Evolutionary conservation across 139 green algal genomes (phyloP).

Genomic region (Chlorella sorokiniana): DNA sequence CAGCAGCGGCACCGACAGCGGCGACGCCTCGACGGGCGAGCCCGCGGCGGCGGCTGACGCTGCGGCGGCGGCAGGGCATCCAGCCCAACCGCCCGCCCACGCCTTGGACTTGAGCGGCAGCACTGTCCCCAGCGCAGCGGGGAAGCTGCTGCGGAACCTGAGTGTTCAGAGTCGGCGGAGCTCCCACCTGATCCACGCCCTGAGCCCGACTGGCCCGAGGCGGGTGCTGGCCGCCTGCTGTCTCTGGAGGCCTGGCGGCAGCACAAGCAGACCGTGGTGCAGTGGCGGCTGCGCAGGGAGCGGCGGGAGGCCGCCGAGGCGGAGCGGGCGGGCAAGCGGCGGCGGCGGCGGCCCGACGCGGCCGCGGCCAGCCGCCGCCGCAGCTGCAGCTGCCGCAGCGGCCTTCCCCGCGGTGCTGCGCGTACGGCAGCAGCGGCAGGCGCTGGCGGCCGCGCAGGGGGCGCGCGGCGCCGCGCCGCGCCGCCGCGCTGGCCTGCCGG

Average conservation of each 20-base stretch:
- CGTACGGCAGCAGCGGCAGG: constrained; percentile 1
- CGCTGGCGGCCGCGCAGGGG: background rate
- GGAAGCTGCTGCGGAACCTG: too few species aligned
- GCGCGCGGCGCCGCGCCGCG: background rate
- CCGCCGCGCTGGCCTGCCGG: background rate
- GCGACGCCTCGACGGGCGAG: too few species aligned
- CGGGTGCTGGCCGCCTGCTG: background rate
- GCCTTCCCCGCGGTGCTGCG: background rate
- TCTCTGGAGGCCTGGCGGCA: background rate
- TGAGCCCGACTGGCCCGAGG: background rate
- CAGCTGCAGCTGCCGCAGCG: background rate
- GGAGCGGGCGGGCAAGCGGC: background rate
- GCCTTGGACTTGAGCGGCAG: too few species aligned
- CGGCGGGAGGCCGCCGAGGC: background rate
- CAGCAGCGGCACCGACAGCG: too few species aligned
- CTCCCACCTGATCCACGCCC: background rate
- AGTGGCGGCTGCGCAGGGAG: background rate
- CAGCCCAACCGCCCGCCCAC: too few species aligned
- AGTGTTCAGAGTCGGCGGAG: too few species aligned
- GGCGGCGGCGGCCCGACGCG: background rate
- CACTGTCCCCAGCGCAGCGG: too few species aligned
- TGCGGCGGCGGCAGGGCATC: too few species aligned
- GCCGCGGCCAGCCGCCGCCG: background rate
- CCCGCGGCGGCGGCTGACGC: too few species aligned
- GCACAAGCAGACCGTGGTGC: background rate